Evolutionary conservation across 2,329 filamentous ascomycete species (phyloP), one percentile per base, ranked within the genome.

Genomic region (Fusarium caatingaense): DNA sequence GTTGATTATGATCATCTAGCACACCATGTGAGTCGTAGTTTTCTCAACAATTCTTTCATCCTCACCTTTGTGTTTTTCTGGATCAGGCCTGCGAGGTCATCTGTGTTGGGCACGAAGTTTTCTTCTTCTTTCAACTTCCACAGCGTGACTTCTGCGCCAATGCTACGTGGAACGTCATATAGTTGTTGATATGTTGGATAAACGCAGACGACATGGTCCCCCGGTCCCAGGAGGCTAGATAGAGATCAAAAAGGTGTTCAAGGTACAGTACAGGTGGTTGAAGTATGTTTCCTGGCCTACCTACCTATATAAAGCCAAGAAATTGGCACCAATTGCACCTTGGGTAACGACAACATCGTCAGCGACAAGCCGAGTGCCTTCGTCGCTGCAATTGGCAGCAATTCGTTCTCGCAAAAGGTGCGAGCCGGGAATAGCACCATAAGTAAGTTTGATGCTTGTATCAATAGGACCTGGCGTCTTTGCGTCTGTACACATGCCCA

Each of bases 151-250:
- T 93, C 88, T 2, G 92, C 93, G 0, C 93, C 93, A 8, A 97
- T 81, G 40, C 89, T 91, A 70, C 85, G 84, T 0, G 93, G 93
- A 1, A 97, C 87, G 12, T 89, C 84, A 76, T 95, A 96, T 3
- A 97, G 85, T 74, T 96, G 93, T 78, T 96, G 92, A 74, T 96
- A 97, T 1, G 93, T 95, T 15, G 94, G 93, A 76, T 94, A 93
- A 61, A 96, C 92, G 75, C 92, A 96, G 62, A 97, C 87, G 48
- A 95, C 91, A 83, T 97, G 93, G 76, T 97, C 93, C 1, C 90
- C 92, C 0, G 89, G 87, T 0, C 88, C 87, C 4, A 96, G 77
- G 9, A 96, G 83, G 2, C 90, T 84, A 78, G 94, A 94, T 10
- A 96, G 86, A 41, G 18, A 11, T 50, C 21, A 50, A n/a, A 13